A percentile compares a stretch with the other conserved stretches of the same genome.
These are phyloP conservation scores for Somion occarium DNA, from an alignment of 1,284 basidiomycete species.

Conservation along the genomic window DNA sequence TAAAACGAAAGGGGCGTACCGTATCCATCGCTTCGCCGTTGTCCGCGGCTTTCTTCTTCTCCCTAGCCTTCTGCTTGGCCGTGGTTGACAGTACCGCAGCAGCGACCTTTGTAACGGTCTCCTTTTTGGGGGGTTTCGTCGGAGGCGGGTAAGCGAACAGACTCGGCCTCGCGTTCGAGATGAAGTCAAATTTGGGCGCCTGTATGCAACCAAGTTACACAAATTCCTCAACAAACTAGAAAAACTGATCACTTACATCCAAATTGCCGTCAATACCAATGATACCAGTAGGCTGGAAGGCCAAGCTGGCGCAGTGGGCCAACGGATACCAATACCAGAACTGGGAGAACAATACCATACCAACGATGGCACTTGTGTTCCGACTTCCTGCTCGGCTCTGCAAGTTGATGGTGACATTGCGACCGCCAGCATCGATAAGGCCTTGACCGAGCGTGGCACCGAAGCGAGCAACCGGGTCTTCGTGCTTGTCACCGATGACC, in stretches of 20 bases:
- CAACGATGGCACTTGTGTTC: conserved; percentile 91
- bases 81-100: conserved; percentile 94
- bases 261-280: conserved; percentile 86
- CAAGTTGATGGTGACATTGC: conserved; percentile 91
- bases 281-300: conserved; percentile 91
- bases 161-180: conserved; percentile 84
- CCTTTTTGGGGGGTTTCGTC: conserved; percentile 86
- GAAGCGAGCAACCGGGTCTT: conserved; percentile 96
- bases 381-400: conserved; percentile 87
- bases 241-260: conserved; percentile 47
- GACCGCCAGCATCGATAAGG: conserved; percentile 92
- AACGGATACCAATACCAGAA: conserved; percentile 99
- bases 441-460: conserved; percentile 93
- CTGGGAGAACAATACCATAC: conserved; percentile 94
- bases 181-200: conserved; percentile 88
- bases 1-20: conserved; percentile 40
- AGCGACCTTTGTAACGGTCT: conserved; percentile 84
- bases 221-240: not conserved
- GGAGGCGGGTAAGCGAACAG: conserved; percentile 86
- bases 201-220: conserved; percentile 24
- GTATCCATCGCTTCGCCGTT: conserved; percentile 80
- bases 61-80: conserved; percentile 88
- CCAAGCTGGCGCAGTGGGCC: conserved; percentile 88
- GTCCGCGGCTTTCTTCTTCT: conserved; percentile 81
- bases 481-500: conserved; percentile 91